Conservation (phyloP, 768 basidiomycete species). For the Asterophora parasitica region DNA sequence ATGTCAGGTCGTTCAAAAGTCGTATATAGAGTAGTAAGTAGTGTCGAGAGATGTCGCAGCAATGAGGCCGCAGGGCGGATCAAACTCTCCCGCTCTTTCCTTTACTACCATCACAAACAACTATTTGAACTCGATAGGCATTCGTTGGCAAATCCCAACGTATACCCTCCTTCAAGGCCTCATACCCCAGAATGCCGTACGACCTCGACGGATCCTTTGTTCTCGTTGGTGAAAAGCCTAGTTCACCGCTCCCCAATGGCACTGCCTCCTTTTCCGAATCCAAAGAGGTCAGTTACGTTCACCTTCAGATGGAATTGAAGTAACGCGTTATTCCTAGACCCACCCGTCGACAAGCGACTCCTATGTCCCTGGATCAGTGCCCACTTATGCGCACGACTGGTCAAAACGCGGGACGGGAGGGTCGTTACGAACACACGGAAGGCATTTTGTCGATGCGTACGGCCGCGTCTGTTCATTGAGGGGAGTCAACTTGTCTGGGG, state of each 20-base stretch:
- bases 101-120: too few relatives aligned
- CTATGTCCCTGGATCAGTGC: constrained; percentile 43
- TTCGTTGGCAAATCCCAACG: background rate
- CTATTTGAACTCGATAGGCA: too few relatives aligned
- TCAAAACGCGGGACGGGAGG: constrained; percentile 52
- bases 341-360: constrained; percentile 45
- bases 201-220: constrained; percentile 47
- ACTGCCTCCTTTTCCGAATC: background rate
- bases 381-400: constrained; percentile 74
- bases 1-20: too few relatives aligned
- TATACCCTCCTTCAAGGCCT: constrained; percentile 1
- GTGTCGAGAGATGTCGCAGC: too few relatives aligned
- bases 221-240: constrained; percentile 31
- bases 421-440: constrained; percentile 53
- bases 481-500: constrained; percentile 84
- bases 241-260: background rate
- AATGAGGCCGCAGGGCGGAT: too few relatives aligned
- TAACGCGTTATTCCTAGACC: constrained; percentile 3
- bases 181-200: constrained; percentile 21
- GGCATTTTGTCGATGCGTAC: constrained; percentile 77
- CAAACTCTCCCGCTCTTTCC: too few relatives aligned
- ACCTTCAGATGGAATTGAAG: background rate
- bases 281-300: constrained; percentile 4
- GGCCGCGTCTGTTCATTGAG: constrained; percentile 78
- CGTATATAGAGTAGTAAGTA: too few relatives aligned